Percentiles rank a stretch among this genome's conserved stretches.
phyloP scores from a whole-genome alignment of 148 eudicot species.

The Suaeda aralocaspica region DNA sequence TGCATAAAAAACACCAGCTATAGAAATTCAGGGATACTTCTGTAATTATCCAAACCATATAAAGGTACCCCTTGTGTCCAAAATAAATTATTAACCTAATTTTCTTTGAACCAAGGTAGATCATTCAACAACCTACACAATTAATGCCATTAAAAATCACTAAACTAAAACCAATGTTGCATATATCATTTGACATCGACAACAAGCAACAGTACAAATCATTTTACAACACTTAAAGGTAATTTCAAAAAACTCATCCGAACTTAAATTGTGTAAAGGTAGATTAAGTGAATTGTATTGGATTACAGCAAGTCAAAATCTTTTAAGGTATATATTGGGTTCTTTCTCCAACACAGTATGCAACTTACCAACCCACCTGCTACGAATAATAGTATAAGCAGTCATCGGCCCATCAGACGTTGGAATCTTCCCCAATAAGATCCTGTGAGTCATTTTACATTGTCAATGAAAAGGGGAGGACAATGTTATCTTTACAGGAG shows the following conservation, averaged over 20 bases:
- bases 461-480: conserved; percentile 52
- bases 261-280: not conserved
- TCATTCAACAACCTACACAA: not conserved
- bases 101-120: not conserved
- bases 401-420: conserved; percentile 80
- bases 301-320: not conserved
- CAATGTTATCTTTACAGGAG: conserved; percentile 27
- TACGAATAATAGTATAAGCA: conserved; percentile 71
- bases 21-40: no score
- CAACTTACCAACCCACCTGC: conserved; percentile 95
- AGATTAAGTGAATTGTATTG: not conserved
- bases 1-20: no score
- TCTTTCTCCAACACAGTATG: conserved; percentile 34
- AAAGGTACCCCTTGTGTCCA: not conserved
- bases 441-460: conserved; percentile 84
- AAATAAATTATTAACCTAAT: not conserved
- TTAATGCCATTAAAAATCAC: not conserved
- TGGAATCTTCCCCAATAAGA: conserved; percentile 90
- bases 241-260: not conserved
- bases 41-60: no score
- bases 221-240: not conserved
- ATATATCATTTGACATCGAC: no score
- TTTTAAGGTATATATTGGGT: conserved; percentile 3
- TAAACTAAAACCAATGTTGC: not conserved
- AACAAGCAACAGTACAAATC: no score